These are phyloP conservation scores for Naumovozyma baii DNA, from an alignment of 805 yeast genomes.

Conservation along the genomic window DNA sequence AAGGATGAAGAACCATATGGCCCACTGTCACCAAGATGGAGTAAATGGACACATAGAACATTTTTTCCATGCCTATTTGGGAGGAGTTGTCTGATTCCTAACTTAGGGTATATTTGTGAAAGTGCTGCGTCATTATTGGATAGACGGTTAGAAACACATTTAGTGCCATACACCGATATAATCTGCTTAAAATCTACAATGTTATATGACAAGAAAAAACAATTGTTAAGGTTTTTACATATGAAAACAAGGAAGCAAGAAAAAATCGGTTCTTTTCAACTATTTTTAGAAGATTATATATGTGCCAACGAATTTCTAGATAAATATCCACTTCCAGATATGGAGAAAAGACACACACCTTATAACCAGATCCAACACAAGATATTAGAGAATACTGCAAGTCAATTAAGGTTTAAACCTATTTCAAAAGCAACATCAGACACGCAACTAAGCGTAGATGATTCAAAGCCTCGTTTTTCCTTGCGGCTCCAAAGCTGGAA, in stretches of 20 bases:
- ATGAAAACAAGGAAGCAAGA: slow-evolving; percentile 13
- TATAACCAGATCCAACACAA: neutral
- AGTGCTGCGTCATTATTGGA: slow-evolving; percentile 64
- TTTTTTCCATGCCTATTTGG: slow-evolving; percentile 74
- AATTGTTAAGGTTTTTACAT: slow-evolving; percentile 11
- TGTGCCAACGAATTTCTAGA: slow-evolving; percentile 54
- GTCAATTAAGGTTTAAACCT: too few species aligned
- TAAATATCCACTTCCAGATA: slow-evolving; percentile 46
- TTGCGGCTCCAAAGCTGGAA: neutral
- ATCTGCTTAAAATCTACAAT: slow-evolving; percentile 39
- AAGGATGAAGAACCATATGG: slow-evolving; percentile 78
- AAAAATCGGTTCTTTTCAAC: slow-evolving; percentile 61
- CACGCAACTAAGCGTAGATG: neutral
- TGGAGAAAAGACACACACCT: slow-evolving; percentile 11
- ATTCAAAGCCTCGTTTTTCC: neutral
- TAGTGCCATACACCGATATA: slow-evolving; percentile 60
- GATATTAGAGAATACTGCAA: too few species aligned
- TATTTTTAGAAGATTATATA: slow-evolving; percentile 47
- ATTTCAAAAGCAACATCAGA: neutral
- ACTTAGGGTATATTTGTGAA: slow-evolving; percentile 62
- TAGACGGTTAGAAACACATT: slow-evolving; percentile 44
- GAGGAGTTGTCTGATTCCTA: slow-evolving; percentile 60
- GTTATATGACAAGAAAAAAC: slow-evolving; percentile 28
- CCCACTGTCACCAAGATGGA: slow-evolving; percentile 69
- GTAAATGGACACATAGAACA: slow-evolving; percentile 68